Base-by-base conservation (phyloP, 2,329 filamentous ascomycete genomes). In the Rhynchosporium graminicola region DNA sequence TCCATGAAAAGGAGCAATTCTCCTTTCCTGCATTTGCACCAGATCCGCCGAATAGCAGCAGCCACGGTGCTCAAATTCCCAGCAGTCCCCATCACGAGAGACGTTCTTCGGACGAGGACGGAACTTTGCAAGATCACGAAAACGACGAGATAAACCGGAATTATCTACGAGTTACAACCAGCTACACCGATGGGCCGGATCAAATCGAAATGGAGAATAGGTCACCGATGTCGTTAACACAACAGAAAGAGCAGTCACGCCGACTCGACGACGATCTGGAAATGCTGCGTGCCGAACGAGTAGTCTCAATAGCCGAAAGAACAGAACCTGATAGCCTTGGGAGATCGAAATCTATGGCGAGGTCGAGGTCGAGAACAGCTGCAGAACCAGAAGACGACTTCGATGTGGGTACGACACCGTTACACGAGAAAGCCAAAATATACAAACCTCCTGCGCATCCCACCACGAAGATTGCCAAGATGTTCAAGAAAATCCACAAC, bases 371-470 rank as follows among this genome's bases (percentile, higher is more conserved):
- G 3, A 78, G 83, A 52, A 85, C 83, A 4, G 79, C 80, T 46
- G 77, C 80, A 0, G 84, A 88, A 26, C 80, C 81, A 2, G 76
- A 88, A 3, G 87, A 89, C 70, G 87, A 89, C 59, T 75, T 75
- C 57, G 73, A 75, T 65, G 63, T 74, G 12, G 69, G 66, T 28
- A 90, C 87, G 3, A 89, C 88, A 59, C 87, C 88, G 0, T 77
- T 90, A 40, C 87, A 90, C 69, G 86, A 90, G 72, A 84, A 85
- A 70, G 80, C 86, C 0, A 82, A 84, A 45, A 77, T 86, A 51
- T 90, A 89, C 74, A 84, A 83, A 68, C 86, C 87, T 0, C 83
- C 86, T 0, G 82, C 85, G 66, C 81, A 87, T 64, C 86, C 87
- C 2, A 80, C 80, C 10, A 89, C 82, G 10, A 83, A 77, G 13